These are phyloP conservation scores for Carallia pectinifolia DNA, from an alignment of 345 rosid species.

Conservation along the genomic window DNA sequence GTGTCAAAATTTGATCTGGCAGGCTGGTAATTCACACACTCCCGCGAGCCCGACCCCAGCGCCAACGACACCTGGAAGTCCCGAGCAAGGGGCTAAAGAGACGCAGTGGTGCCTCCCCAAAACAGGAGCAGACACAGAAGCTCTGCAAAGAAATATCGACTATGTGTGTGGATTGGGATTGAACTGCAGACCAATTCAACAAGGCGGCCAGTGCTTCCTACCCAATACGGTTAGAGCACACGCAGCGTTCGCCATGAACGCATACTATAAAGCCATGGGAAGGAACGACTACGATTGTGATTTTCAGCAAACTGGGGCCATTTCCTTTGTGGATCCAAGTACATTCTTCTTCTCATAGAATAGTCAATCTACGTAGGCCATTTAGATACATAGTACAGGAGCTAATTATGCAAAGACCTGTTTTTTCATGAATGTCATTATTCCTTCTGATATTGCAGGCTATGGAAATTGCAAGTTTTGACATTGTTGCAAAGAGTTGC, in stretches of 20 bases:
- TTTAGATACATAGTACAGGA: neutral
- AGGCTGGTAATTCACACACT: conserved; percentile 51
- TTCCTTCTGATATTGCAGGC: conserved; percentile 29
- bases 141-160: conserved; percentile 34
- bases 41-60: conserved; percentile 37
- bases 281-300: conserved; percentile 51
- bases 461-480: conserved; percentile 55
- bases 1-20: conserved; percentile 20
- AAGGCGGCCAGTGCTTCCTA: conserved; percentile 47
- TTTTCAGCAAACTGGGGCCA: conserved; percentile 53
- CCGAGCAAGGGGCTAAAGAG: conserved; percentile 7
- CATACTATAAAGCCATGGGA: conserved; percentile 57
- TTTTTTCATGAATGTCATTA: neutral
- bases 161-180: conserved; percentile 60
- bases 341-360: conserved; percentile 14
- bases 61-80: conserved; percentile 12
- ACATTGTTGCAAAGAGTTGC: neutral
- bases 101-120: conserved; percentile 47
- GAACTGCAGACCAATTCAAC: conserved; percentile 52
- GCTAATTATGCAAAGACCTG: neutral
- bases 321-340: conserved; percentile 55
- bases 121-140: neutral
- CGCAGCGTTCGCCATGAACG: conserved; percentile 68
- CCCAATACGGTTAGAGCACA: conserved; percentile 70
- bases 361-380: neutral